Evolutionary conservation across 2,329 filamentous ascomycete genomes (phyloP).

Genomic region (Alternaria atra): DNA sequence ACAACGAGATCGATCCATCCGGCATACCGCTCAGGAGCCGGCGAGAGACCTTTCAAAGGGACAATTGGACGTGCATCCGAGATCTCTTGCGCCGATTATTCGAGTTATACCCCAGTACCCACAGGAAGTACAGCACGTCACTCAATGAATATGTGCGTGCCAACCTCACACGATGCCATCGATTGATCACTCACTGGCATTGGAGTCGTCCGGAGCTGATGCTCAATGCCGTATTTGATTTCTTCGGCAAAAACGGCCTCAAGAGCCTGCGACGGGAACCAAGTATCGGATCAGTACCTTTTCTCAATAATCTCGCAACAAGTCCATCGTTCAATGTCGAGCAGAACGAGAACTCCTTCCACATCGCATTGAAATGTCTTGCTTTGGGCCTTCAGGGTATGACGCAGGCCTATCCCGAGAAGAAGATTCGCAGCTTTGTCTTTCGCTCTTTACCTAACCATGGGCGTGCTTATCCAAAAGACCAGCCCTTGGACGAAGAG

Average conservation of each 20-base stretch:
- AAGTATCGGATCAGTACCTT: constrained; percentile 60
- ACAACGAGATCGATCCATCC: constrained; percentile 60
- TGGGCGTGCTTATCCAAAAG: constrained; percentile 67
- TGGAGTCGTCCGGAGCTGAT: constrained; percentile 66
- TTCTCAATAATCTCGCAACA: constrained; percentile 61
- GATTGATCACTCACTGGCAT: constrained; percentile 64
- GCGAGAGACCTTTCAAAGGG: constrained; percentile 51
- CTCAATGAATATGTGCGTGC: constrained; percentile 65
- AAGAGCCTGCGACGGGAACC: constrained; percentile 63
- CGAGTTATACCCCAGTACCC: constrained; percentile 56
- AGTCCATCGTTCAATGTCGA: constrained; percentile 56
- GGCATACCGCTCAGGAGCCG: constrained; percentile 58
- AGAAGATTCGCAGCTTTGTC: constrained; percentile 64
- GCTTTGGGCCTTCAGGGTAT: constrained; percentile 61
- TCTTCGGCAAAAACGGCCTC: constrained; percentile 65
- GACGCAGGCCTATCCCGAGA: constrained; percentile 58
- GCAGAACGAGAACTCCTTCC: constrained; percentile 63
- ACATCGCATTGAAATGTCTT: constrained; percentile 67
- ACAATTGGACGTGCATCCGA: constrained; percentile 62
- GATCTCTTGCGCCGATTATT: constrained; percentile 59
- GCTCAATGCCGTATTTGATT: constrained; percentile 65
- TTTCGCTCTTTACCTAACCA: constrained; percentile 69
- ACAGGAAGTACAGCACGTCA: constrained; percentile 50
- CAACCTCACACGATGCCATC: constrained; percentile 62
- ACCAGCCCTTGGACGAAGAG: constrained; percentile 60